Percentiles rank a stretch among this genome's conserved stretches.
Evolutionary conservation across 805 yeast genomes (phyloP).

Genomic region (Vanderwaltozyma polyspora): DNA sequence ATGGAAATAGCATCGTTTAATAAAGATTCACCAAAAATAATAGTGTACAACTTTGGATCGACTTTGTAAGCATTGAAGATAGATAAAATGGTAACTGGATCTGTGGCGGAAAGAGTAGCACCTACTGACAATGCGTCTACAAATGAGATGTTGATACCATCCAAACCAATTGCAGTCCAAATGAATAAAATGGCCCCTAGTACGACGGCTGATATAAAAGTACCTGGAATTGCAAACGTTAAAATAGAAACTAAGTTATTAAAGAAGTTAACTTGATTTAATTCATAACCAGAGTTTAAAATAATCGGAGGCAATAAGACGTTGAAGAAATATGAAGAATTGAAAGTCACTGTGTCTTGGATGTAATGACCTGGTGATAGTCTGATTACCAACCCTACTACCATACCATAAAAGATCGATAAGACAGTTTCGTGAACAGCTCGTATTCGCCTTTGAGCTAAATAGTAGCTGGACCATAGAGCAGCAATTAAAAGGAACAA

Average conservation of each 20-base stretch:
- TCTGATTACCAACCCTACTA: slow-evolving; percentile 84
- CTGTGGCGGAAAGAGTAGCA: slow-evolving; percentile 95
- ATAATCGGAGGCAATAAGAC: slow-evolving; percentile 92
- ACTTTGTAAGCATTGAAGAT: slow-evolving; percentile 96
- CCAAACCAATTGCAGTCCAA: slow-evolving; percentile 89
- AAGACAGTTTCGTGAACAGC: slow-evolving; percentile 97
- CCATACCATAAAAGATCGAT: slow-evolving; percentile 93
- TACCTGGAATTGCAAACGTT: slow-evolving; percentile 94
- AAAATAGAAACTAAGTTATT: slow-evolving; percentile 82
- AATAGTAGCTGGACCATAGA: slow-evolving; percentile 86
- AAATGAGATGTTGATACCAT: slow-evolving; percentile 76
- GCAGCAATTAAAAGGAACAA: slow-evolving; percentile 74
- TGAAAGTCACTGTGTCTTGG: slow-evolving; percentile 93
- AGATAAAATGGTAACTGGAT: slow-evolving; percentile 92
- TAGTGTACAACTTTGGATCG: slow-evolving; percentile 93
- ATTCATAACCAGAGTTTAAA: slow-evolving; percentile 89
- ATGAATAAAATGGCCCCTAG: slow-evolving; percentile 77
- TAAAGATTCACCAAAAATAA: slow-evolving; percentile 92
- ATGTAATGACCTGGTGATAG: slow-evolving; percentile 93
- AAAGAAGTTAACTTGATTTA: slow-evolving; percentile 92
- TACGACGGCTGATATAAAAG: slow-evolving; percentile 83
- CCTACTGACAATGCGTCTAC: slow-evolving; percentile 98
- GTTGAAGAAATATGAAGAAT: slow-evolving; percentile 88
- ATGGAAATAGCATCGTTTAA: slow-evolving; percentile 96
- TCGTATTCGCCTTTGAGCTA: slow-evolving; percentile 83